These are phyloP conservation scores for Tylopilus sp. DNA, from an alignment of 1,284 basidiomycete genomes.

Conservation along the genomic window DNA sequence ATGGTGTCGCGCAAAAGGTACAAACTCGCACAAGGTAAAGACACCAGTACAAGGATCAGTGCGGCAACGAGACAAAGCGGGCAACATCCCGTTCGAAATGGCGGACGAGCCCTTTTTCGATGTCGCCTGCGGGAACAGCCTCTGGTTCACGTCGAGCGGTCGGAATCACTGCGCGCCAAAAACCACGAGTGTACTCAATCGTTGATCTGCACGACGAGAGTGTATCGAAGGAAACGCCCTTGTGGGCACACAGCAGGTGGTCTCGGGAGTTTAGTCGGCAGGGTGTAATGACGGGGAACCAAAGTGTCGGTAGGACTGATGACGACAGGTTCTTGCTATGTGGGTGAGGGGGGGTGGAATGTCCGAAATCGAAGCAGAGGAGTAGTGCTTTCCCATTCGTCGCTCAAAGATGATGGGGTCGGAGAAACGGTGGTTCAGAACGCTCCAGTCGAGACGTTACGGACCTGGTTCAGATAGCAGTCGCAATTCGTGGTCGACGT, in stretches of 20 bases:
- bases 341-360: not conserved
- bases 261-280: not conserved
- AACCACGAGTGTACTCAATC: not conserved
- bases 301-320: not conserved
- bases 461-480: conserved; percentile 23
- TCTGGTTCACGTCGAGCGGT: too few species aligned
- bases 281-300: not conserved
- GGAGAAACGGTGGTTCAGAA: not conserved
- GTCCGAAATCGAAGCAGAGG: not conserved
- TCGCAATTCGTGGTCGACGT: not conserved
- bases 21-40: not conserved
- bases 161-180: not conserved
- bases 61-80: not conserved
- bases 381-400: not conserved
- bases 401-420: conserved; percentile 2
- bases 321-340: not conserved
- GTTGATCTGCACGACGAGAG: not conserved
- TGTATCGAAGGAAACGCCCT: not conserved
- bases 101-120: not conserved
- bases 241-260: not conserved
- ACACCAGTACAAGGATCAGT: not conserved
- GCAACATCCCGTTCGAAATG: not conserved
- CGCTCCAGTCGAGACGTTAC: too few species aligned
- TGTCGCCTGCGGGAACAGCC: too few species aligned
- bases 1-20: not conserved